Evolutionary conservation across 495 filamentous ascomycete species (phyloP).

Genomic region (Parachaetomium inaequale): DNA sequence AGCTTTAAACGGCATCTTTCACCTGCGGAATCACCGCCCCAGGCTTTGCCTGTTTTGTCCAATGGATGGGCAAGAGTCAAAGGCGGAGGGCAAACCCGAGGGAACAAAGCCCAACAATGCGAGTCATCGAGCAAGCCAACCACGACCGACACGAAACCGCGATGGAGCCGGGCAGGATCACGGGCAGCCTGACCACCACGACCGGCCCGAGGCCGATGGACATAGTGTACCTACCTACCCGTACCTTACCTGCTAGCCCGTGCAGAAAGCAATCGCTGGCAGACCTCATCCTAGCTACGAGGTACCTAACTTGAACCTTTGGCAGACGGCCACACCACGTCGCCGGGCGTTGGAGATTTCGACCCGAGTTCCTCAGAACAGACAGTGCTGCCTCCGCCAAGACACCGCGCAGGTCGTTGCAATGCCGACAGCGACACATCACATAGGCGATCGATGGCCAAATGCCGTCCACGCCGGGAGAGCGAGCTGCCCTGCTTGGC

Average conservation of each 20-base stretch:
- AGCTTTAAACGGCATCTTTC: not conserved
- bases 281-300: not conserved
- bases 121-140: conserved; percentile 6
- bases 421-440: not conserved
- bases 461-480: too few species aligned
- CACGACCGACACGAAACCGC: conserved; percentile 10
- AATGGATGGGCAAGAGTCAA: not conserved
- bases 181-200: conserved; percentile 7
- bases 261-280: not conserved
- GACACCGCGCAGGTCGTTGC: not conserved
- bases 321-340: not conserved
- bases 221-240: too few species aligned
- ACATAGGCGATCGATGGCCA: too few species aligned
- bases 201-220: not conserved
- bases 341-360: too few species aligned
- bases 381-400: not conserved
- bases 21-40: not conserved
- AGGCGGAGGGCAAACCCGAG: not conserved
- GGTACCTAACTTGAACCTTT: not conserved
- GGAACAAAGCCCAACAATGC: conserved; percentile 6
- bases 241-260: not conserved
- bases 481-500: not conserved
- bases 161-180: conserved; percentile 1
- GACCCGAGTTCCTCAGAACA: too few species aligned
- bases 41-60: not conserved